These are phyloP conservation scores for Aaosphaeria pasadenensis DNA, from an alignment of 2,329 filamentous ascomycete species.

Conservation along the genomic window DNA sequence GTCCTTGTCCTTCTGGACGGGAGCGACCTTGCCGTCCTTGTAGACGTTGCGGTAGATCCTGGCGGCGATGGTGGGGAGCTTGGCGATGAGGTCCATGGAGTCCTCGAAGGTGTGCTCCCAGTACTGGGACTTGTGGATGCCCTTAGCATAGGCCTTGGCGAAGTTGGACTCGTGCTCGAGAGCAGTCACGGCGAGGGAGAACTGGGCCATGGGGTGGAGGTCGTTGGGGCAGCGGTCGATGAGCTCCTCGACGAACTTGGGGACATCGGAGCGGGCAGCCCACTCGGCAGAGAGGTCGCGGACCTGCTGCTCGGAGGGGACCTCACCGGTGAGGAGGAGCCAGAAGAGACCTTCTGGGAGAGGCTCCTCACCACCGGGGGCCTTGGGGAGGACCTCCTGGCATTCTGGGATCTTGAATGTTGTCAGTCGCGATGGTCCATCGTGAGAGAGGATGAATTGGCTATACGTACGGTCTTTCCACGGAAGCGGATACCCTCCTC, in stretches of 20 bases:
- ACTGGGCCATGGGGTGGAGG: slow-evolving; percentile 99
- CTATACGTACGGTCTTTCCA: slow-evolving; percentile 72
- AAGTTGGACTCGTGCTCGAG: slow-evolving; percentile 98
- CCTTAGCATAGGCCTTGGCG: slow-evolving; percentile 97
- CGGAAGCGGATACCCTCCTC: slow-evolving; percentile 99
- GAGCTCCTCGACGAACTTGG: slow-evolving; percentile 98
- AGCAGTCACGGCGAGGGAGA: slow-evolving; percentile 94
- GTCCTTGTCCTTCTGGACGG: slow-evolving; percentile 98
- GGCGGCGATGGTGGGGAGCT: slow-evolving; percentile 95
- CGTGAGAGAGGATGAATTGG: background rate
- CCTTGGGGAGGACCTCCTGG: slow-evolving; percentile 96
- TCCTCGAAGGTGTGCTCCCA: slow-evolving; percentile 99
- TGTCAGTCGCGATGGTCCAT: slow-evolving; percentile 13
- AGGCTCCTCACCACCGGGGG: slow-evolving; percentile 92
- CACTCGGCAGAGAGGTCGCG: slow-evolving; percentile 97
- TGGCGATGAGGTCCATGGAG: slow-evolving; percentile 99
- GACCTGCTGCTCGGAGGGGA: slow-evolving; percentile 96
- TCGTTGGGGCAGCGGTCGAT: slow-evolving; percentile 99
- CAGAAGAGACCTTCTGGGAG: slow-evolving; percentile 99
- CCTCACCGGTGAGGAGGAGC: slow-evolving; percentile 97
- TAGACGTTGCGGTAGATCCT: slow-evolving; percentile 99
- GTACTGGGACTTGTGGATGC: slow-evolving; percentile 99
- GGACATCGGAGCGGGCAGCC: slow-evolving; percentile 94
- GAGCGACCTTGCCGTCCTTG: slow-evolving; percentile 98
- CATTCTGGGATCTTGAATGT: slow-evolving; percentile 78